These are phyloP conservation scores for Tolypocladium endophyticum DNA, from an alignment of 2,329 filamentous ascomycete genomes.

Conservation along the genomic window DNA sequence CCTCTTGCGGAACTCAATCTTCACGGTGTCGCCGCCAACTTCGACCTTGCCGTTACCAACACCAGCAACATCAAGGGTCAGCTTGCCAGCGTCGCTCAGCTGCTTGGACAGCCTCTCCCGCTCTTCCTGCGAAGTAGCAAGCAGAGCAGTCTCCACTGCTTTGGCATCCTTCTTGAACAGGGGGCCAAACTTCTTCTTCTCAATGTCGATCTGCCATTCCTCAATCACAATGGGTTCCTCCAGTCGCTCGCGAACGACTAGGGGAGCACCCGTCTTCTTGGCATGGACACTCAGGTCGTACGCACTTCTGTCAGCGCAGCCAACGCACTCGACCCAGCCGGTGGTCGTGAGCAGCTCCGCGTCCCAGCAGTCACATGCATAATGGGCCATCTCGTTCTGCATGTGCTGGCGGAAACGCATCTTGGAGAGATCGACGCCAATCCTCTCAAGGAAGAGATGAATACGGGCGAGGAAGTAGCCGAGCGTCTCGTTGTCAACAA, in stretches of 20 bases:
- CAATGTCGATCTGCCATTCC: conserved; percentile 78
- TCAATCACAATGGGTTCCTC: conserved; percentile 70
- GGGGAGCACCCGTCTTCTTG: conserved; percentile 79
- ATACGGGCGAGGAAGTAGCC: conserved; percentile 96
- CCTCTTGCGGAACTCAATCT: conserved; percentile 73
- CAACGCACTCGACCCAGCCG: conserved; percentile 97
- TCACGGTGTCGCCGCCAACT: conserved; percentile 67
- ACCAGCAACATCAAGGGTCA: conserved; percentile 62
- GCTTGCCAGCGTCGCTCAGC: conserved; percentile 62
- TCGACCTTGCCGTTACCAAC: conserved; percentile 64
- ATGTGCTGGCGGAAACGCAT: conserved; percentile 97
- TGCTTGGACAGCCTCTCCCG: conserved; percentile 70
- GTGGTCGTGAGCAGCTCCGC: conserved; percentile 84
- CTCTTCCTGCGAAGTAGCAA: conserved; percentile 67
- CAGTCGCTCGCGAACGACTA: conserved; percentile 75
- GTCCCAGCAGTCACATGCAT: conserved; percentile 96
- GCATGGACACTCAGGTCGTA: conserved; percentile 90
- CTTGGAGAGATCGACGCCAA: conserved; percentile 80
- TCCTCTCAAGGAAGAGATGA: conserved; percentile 76
- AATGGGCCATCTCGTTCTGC: conserved; percentile 70
- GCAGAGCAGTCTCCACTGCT: conserved; percentile 68
- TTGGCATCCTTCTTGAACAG: conserved; percentile 92
- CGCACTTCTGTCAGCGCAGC: conserved; percentile 89
- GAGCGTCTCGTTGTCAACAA: conserved; percentile 94
- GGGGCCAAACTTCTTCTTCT: conserved; percentile 94